Percentiles rank a stretch among this genome's conserved stretches.
Conservation (phyloP, 441 rosid species). For the Pelargonium australe region DNA sequence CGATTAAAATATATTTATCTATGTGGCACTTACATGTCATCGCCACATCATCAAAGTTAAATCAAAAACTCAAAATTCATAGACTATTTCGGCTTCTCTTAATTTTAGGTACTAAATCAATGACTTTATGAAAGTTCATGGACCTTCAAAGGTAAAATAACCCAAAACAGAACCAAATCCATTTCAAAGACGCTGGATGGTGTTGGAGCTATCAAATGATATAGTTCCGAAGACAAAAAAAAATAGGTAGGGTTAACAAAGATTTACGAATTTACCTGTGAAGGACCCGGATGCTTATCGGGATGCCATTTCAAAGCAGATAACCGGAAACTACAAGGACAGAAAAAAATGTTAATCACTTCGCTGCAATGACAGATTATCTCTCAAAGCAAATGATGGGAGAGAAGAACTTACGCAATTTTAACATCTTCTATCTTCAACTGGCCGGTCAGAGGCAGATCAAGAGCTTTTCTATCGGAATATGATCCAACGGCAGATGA, state of each 20-base stretch:
- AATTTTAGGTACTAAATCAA: too few species aligned
- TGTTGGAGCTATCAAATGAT: too few species aligned
- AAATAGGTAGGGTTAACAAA: neutral
- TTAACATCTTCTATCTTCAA: conserved; percentile 56
- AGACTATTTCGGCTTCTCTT: too few species aligned
- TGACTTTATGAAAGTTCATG: too few species aligned
- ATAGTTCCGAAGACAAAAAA: too few species aligned
- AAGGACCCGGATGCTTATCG: conserved; percentile 67
- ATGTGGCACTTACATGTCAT: too few species aligned
- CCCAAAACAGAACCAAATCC: too few species aligned
- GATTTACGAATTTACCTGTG: conserved; percentile 42
- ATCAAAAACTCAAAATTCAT: too few species aligned
- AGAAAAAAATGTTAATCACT: neutral
- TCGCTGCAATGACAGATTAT: neutral
- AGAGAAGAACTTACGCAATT: conserved; percentile 40
- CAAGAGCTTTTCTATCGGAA: conserved; percentile 49
- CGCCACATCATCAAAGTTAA: too few species aligned
- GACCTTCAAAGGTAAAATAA: too few species aligned
- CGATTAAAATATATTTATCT: too few species aligned
- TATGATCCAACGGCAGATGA: conserved; percentile 32
- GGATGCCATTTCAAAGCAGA: conserved; percentile 93
- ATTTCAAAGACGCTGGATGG: too few species aligned
- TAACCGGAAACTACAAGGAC: conserved; percentile 47
- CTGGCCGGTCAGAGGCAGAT: conserved; percentile 47
- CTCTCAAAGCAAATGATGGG: neutral